Percentiles rank a stretch among this genome's conserved stretches.
These are phyloP conservation scores for Datisca glomerata DNA, from an alignment of 306 rosid species.

Conservation along the genomic window DNA sequence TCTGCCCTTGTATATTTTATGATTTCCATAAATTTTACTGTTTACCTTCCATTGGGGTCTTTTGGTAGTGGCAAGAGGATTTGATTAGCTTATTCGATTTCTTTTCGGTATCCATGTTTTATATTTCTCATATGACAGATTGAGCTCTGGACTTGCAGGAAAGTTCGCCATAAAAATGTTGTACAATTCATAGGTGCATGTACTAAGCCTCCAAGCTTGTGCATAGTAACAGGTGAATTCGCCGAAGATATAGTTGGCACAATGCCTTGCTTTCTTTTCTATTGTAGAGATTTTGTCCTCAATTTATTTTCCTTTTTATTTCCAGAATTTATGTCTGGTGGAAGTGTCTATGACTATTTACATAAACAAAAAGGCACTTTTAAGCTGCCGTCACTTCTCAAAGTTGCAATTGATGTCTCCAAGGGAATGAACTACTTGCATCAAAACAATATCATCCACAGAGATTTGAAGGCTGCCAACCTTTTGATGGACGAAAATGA, in stretches of 20 bases:
- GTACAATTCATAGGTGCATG: conserved; percentile 99
- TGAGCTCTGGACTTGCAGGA: conserved; percentile 45
- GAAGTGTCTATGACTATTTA: conserved; percentile 92
- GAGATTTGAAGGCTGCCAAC: conserved; percentile 94
- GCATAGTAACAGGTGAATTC: conserved; percentile 82
- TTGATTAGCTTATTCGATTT: background rate
- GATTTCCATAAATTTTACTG: too few species aligned
- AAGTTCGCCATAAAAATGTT: conserved; percentile 97
- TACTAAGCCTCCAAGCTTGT: conserved; percentile 73
- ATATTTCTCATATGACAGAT: conserved; percentile 7
- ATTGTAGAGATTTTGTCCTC: conserved; percentile 1
- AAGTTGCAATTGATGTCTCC: conserved; percentile 80
- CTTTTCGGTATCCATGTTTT: background rate
- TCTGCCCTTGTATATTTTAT: too few species aligned
- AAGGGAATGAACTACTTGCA: conserved; percentile 99
- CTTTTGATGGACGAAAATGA: conserved; percentile 96
- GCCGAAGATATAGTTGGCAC: conserved; percentile 6
- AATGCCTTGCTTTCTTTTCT: too few species aligned
- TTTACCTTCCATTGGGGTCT: too few species aligned
- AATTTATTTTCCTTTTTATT: conserved; percentile 13
- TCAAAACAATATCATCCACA: conserved; percentile 84
- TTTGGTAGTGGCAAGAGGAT: background rate
- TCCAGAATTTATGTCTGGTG: conserved; percentile 93
- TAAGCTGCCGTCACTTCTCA: conserved; percentile 78
- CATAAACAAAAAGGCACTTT: conserved; percentile 86